A percentile compares a stretch with the other conserved stretches of the same genome.
Evolutionary conservation across 148 eudicot species (phyloP).

Genomic region (Beta vulgaris): DNA sequence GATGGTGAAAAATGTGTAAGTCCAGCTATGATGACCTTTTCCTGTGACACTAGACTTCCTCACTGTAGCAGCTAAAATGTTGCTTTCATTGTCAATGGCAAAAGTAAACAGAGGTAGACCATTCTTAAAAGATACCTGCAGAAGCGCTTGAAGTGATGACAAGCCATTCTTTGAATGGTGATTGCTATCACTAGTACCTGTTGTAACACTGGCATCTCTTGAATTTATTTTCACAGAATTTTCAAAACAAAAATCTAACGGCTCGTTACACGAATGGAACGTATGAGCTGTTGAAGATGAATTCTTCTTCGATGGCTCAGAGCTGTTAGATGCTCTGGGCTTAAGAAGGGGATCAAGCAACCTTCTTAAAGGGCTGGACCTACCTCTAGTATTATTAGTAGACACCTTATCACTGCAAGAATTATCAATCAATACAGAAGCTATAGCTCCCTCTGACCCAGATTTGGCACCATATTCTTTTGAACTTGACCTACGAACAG

Average conservation of each 20-base stretch:
- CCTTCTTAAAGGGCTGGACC: constrained; percentile 83
- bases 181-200: constrained; percentile 27
- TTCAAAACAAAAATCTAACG: constrained; percentile 25
- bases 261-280: constrained; percentile 30
- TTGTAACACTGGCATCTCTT: constrained; percentile 21
- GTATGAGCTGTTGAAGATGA: constrained; percentile 22
- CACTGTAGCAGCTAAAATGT: constrained; percentile 72
- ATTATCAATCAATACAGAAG: constrained; percentile 27
- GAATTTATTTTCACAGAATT: constrained; percentile 32
- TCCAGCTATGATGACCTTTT: constrained; percentile 44
- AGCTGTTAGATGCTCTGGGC: constrained; percentile 42
- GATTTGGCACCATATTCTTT: constrained; percentile 31
- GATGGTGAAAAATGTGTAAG: constrained; percentile 68
- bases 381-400: constrained; percentile 38
- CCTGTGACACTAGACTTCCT: constrained; percentile 42
- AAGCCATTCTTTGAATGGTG: constrained; percentile 29
- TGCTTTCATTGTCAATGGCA: constrained; percentile 54
- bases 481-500: constrained; percentile 34
- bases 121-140: constrained; percentile 69
- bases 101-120: constrained; percentile 81
- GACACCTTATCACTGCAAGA: constrained; percentile 32
- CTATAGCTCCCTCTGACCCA: constrained; percentile 30
- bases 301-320: constrained; percentile 39
- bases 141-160: constrained; percentile 53
- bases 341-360: constrained; percentile 73